A percentile compares a stretch with the other conserved stretches of the same genome.
These are phyloP conservation scores for Boletus pseudo-olivaceus DNA, from an alignment of 768 basidiomycete genomes.

Conservation along the genomic window DNA sequence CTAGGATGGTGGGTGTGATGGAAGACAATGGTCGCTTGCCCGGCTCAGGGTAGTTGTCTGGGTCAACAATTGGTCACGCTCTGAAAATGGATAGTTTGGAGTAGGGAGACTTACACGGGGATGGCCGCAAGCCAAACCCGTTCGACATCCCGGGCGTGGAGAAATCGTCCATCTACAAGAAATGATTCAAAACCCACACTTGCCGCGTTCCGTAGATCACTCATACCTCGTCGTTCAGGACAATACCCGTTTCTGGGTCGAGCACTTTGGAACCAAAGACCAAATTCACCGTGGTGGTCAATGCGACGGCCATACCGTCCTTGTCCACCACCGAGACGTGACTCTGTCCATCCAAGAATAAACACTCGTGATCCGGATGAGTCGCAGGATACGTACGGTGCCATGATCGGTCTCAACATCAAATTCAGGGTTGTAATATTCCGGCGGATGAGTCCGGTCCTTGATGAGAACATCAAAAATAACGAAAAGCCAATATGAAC, in stretches of 20 bases:
- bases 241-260: slow-evolving; percentile 82
- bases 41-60: slow-evolving; percentile 86
- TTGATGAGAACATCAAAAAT: slow-evolving; percentile 31
- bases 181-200: background rate
- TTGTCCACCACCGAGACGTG: slow-evolving; percentile 82
- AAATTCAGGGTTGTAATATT: slow-evolving; percentile 82
- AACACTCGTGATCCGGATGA: slow-evolving; percentile 3
- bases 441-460: slow-evolving; percentile 76
- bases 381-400: slow-evolving; percentile 41
- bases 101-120: slow-evolving; percentile 55
- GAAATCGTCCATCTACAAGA: slow-evolving; percentile 81
- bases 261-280: slow-evolving; percentile 88
- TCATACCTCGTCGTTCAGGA: slow-evolving; percentile 80
- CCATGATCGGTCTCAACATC: slow-evolving; percentile 82
- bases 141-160: slow-evolving; percentile 83
- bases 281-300: slow-evolving; percentile 88
- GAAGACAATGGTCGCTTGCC: slow-evolving; percentile 91
- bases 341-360: slow-evolving; percentile 45
- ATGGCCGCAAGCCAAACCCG: slow-evolving; percentile 77
- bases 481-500: background rate
- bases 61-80: background rate
- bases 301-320: slow-evolving; percentile 79
- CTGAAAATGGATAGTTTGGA: background rate
- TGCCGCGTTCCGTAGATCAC: background rate
- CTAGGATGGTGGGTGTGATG: slow-evolving; percentile 75